These are phyloP conservation scores for Novymonas esmeraldas DNA, from an alignment of 208 protist genomes.

Conservation along the genomic window DNA sequence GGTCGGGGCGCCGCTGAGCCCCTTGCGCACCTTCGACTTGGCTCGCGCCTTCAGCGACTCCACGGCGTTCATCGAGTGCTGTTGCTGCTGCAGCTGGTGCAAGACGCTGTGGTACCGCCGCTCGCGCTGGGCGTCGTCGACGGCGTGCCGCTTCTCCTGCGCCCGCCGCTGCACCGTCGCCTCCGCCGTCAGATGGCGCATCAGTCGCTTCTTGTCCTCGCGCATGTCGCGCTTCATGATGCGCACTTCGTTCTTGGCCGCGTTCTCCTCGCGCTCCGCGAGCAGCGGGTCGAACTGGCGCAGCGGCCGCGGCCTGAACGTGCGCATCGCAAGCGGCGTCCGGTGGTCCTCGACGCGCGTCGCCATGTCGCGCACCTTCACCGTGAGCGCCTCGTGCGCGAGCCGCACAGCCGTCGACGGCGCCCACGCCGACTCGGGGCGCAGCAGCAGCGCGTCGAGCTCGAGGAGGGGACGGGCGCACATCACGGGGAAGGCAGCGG, in stretches of 20 bases:
- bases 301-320: slow-evolving; percentile 80
- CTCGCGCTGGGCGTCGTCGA: slow-evolving; percentile 53
- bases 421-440: slow-evolving; percentile 23
- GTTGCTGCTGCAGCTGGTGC: slow-evolving; percentile 82
- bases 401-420: slow-evolving; percentile 38
- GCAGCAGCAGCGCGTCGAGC: slow-evolving; percentile 45
- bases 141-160: slow-evolving; percentile 51
- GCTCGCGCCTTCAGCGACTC: slow-evolving; percentile 74
- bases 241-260: slow-evolving; percentile 70
- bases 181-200: slow-evolving; percentile 82
- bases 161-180: slow-evolving; percentile 77
- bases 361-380: slow-evolving; percentile 28
- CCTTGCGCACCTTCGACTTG: slow-evolving; percentile 60
- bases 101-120: slow-evolving; percentile 69
- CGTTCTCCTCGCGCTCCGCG: slow-evolving; percentile 51
- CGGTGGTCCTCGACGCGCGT: slow-evolving; percentile 39
- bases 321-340: slow-evolving; percentile 83
- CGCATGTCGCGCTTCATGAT: slow-evolving; percentile 72
- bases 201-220: slow-evolving; percentile 85
- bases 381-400: slow-evolving; percentile 51
- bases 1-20: slow-evolving; percentile 55
- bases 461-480: slow-evolving; percentile 48
- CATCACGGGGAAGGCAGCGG: slow-evolving; percentile 63
- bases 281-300: slow-evolving; percentile 87
- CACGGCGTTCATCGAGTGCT: slow-evolving; percentile 89